These are phyloP conservation scores for Fusarium dlaminii DNA, from an alignment of 2,329 filamentous ascomycete genomes.

Conservation along the genomic window DNA sequence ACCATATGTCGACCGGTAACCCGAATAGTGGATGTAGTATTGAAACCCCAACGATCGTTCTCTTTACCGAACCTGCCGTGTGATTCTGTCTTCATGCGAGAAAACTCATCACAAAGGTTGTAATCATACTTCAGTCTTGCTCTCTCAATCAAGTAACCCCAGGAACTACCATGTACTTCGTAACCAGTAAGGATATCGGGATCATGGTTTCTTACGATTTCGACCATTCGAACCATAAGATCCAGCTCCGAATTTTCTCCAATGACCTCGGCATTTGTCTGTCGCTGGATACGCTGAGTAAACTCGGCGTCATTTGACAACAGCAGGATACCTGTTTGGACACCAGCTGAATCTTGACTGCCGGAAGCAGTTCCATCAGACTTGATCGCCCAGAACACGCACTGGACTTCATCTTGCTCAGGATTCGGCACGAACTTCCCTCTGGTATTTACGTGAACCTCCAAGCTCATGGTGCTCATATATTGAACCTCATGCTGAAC, in stretches of 20 bases:
- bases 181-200: slow-evolving; percentile 95
- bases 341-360: slow-evolving; percentile 56
- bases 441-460: slow-evolving; percentile 90
- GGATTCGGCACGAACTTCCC: slow-evolving; percentile 86
- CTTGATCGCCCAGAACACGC: slow-evolving; percentile 90
- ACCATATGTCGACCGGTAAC: slow-evolving; percentile 97
- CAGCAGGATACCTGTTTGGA: slow-evolving; percentile 76
- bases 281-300: slow-evolving; percentile 68
- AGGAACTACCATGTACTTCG: slow-evolving; percentile 91
- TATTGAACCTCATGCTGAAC: slow-evolving; percentile 88
- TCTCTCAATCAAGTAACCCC: slow-evolving; percentile 95
- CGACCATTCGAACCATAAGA: slow-evolving; percentile 83
- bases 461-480: slow-evolving; percentile 96
- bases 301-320: slow-evolving; percentile 71
- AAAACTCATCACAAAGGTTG: slow-evolving; percentile 90
- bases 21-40: slow-evolving; percentile 88
- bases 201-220: slow-evolving; percentile 84
- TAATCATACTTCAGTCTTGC: slow-evolving; percentile 88
- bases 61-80: slow-evolving; percentile 88
- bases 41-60: slow-evolving; percentile 91
- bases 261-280: slow-evolving; percentile 71
- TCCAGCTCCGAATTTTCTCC: slow-evolving; percentile 85
- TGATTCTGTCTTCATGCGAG: slow-evolving; percentile 84
- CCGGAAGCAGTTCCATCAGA: slow-evolving; percentile 72
- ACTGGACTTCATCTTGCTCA: slow-evolving; percentile 86